Evolutionary conservation across 768 basidiomycete species (phyloP).

Genomic region (Lepiota venenata): DNA sequence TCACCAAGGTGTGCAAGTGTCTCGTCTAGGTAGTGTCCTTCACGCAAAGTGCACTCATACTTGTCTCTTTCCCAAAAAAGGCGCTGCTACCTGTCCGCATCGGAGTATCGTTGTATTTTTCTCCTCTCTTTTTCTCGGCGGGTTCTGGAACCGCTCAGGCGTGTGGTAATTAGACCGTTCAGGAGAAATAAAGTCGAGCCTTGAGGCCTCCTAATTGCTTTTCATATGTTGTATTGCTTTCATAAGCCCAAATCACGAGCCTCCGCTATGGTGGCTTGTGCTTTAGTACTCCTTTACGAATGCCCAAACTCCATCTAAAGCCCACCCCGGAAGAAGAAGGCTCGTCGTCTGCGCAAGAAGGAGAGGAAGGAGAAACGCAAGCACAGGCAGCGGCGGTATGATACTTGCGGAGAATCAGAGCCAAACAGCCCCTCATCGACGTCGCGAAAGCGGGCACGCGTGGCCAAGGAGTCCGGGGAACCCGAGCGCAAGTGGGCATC

Average conservation of each 20-base stretch:
- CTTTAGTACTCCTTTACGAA: constrained; percentile 14
- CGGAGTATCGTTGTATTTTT: constrained; percentile 65
- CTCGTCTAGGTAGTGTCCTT: not conserved
- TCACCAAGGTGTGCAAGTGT: constrained; percentile 58
- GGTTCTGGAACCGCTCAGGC: constrained; percentile 61
- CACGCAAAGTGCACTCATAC: not conserved
- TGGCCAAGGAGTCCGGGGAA: constrained; percentile 16
- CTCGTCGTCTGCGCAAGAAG: constrained; percentile 35
- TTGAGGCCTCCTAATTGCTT: not conserved
- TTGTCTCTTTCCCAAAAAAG: constrained; percentile 38
- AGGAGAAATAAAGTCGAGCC: constrained; percentile 16
- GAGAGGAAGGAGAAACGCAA: constrained; percentile 31
- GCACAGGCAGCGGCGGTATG: constrained; percentile 17
- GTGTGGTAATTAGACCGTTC: constrained; percentile 27
- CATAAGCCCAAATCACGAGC: constrained; percentile 13
- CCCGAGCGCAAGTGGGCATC: constrained; percentile 46
- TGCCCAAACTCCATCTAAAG: constrained; percentile 60
- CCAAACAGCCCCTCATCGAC: constrained; percentile 15
- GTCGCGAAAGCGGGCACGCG: constrained; percentile 21
- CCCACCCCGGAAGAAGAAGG: constrained; percentile 61
- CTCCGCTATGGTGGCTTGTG: no score
- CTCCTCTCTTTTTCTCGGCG: constrained; percentile 70
- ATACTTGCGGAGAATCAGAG: constrained; percentile 15
- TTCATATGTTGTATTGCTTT: constrained; percentile 7
- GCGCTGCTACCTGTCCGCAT: constrained; percentile 73